Evolutionary conservation across 1,139 yeast genomes (phyloP).

Genomic region (Nakaseomyces glabratus): DNA sequence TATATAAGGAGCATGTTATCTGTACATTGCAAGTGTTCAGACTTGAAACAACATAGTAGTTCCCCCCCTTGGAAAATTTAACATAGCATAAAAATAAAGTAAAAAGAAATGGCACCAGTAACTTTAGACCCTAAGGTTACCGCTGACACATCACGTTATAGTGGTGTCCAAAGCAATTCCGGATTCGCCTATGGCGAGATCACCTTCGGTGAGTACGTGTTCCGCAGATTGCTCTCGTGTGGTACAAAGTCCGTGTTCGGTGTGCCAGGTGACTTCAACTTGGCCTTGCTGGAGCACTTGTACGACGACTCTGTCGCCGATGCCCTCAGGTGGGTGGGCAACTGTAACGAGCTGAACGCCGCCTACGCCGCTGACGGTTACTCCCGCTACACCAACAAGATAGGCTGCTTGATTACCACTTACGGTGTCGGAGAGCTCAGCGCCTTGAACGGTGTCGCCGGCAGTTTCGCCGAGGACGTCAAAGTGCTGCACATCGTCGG

Average conservation of each 20-base stretch:
- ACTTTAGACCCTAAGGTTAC: conserved; percentile 2
- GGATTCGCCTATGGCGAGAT: conserved; percentile 9
- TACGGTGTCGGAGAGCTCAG: conserved; percentile 69
- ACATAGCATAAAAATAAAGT: too few relatives aligned
- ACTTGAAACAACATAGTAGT: too few relatives aligned
- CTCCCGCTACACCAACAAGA: conserved; percentile 50
- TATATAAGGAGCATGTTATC: too few relatives aligned
- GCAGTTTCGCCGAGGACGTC: conserved; percentile 57
- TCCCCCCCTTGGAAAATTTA: too few relatives aligned
- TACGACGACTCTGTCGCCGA: conserved; percentile 27
- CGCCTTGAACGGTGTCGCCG: conserved; percentile 58
- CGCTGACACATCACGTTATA: too few relatives aligned
- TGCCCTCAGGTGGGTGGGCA: conserved; percentile 37
- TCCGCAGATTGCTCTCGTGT: conserved; percentile 22
- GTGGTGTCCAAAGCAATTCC: too few relatives aligned
- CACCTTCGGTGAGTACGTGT: conserved; percentile 32
- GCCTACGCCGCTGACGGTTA: conserved; percentile 66
- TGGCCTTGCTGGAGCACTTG: conserved; percentile 46
- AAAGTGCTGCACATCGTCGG: conserved; percentile 64
- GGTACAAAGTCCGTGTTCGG: conserved; percentile 34
- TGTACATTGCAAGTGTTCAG: too few relatives aligned
- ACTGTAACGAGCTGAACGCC: conserved; percentile 49
- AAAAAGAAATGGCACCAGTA: conserved; percentile 5
- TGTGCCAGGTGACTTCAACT: conserved; percentile 54
- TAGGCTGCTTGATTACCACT: conserved; percentile 54